Conservation (phyloP, 257 asterid species). For the Fraxinus quadrangulata region DNA sequence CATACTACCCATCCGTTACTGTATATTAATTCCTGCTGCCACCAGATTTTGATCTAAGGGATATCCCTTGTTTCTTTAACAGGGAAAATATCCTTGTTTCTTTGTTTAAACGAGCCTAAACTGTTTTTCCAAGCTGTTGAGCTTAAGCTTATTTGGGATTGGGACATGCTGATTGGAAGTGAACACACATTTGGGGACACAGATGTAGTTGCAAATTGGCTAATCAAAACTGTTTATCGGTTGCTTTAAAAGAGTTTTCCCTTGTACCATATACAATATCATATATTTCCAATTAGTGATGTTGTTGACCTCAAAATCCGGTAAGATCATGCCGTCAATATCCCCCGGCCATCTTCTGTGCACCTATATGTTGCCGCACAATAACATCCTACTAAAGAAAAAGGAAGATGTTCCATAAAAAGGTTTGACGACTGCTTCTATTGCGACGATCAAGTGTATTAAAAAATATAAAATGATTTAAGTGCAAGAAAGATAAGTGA, state of each 20-base stretch:
- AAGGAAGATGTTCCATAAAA: no score
- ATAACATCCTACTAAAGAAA: no score
- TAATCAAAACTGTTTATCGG: neutral
- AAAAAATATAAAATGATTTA: no score
- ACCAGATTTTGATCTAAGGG: conserved; percentile 23
- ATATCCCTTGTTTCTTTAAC: conserved; percentile 26
- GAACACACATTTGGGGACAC: neutral
- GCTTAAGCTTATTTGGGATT: neutral
- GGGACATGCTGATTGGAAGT: neutral
- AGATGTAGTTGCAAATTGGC: neutral
- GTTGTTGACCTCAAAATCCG: no score
- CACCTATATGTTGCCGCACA: no score
- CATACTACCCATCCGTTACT: conserved; percentile 26
- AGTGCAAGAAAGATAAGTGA: no score
- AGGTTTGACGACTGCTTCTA: no score
- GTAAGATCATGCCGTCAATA: no score
- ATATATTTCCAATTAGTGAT: no score
- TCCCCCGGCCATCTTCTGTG: no score
- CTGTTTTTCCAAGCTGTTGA: neutral
- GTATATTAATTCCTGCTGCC: conserved; percentile 23
- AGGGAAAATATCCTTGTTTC: conserved; percentile 75
- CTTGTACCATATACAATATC: neutral
- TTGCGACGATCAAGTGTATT: no score
- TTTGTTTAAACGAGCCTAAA: neutral
- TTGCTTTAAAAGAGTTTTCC: neutral